A percentile compares a stretch with the other conserved stretches of the same genome.
phyloP scores from a whole-genome alignment of 1,284 basidiomycete genomes.

The Porogramme epimiltina region DNA sequence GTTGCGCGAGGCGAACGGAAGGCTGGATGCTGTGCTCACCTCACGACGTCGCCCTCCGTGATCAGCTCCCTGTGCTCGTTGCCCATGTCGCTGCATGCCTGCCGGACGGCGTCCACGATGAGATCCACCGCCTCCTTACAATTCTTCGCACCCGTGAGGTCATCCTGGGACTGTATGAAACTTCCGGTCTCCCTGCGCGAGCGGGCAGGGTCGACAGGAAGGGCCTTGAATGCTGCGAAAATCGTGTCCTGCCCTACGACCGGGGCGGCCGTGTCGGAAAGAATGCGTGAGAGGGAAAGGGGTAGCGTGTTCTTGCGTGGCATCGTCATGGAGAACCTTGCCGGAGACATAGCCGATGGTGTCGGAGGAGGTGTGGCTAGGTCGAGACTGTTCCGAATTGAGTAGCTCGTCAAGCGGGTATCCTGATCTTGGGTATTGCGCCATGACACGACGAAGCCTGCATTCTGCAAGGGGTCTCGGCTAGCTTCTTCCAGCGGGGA shows the following conservation, averaged over 20 bases:
- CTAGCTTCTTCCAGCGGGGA: conserved; percentile 90
- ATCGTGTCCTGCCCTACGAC: conserved; percentile 35
- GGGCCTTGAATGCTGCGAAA: conserved; percentile 77
- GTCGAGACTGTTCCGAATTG: conserved; percentile 69
- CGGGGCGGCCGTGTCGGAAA: conserved; percentile 36
- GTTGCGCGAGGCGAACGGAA: conserved; percentile 7
- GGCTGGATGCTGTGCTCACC: conserved; percentile 46
- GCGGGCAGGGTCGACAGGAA: conserved; percentile 68
- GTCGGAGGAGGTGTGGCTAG: conserved; percentile 29
- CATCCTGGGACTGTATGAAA: conserved; percentile 62
- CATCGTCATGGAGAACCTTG: conserved; percentile 7
- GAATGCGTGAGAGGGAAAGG: conserved; percentile 32
- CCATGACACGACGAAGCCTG: conserved; percentile 83
- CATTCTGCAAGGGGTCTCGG: conserved; percentile 83
- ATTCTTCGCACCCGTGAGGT: conserved; percentile 58
- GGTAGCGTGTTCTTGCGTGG: conserved; percentile 27
- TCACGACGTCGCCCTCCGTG: conserved; percentile 74
- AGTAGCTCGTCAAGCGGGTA: conserved; percentile 82
- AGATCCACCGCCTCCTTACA: conserved; percentile 78
- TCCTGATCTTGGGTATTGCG: conserved; percentile 57
- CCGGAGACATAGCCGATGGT: conserved; percentile 9
- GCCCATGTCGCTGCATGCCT: conserved; percentile 70
- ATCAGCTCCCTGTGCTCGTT: conserved; percentile 52
- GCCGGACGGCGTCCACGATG: conserved; percentile 70
- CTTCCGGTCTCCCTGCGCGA: conserved; percentile 52